Conservation (phyloP, 2,329 filamentous ascomycete species). For the Alternaria sp. region DNA sequence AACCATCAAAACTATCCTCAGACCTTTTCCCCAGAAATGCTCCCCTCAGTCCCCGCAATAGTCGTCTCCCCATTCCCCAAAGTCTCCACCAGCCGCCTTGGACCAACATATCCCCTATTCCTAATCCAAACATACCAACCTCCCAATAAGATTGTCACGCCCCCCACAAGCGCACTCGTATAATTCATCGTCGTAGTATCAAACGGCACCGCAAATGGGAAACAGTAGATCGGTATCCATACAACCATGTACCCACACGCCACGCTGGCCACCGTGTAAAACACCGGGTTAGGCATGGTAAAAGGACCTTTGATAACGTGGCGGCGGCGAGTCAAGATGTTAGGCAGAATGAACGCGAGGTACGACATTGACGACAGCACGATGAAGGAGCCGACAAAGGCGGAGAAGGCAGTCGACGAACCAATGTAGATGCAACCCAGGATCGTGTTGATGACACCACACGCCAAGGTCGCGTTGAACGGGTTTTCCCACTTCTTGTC, state of each 20-base stretch:
- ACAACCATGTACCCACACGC: conserved; percentile 67
- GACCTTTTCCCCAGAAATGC: background rate
- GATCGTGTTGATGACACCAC: conserved; percentile 61
- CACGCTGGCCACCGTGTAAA: conserved; percentile 61
- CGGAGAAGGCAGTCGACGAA: conserved; percentile 72
- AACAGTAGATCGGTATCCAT: conserved; percentile 72
- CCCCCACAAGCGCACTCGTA: conserved; percentile 61
- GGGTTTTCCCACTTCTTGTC: conserved; percentile 59
- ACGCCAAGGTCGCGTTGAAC: conserved; percentile 64
- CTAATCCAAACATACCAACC: conserved; percentile 55
- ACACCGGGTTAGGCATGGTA: conserved; percentile 55
- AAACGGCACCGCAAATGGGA: conserved; percentile 58
- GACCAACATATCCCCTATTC: conserved; percentile 52
- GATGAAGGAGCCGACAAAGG: conserved; percentile 69
- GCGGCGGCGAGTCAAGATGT: conserved; percentile 51
- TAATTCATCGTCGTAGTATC: conserved; percentile 64
- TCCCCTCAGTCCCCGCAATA: background rate
- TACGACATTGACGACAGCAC: conserved; percentile 67
- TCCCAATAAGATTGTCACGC: conserved; percentile 60
- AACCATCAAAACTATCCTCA: background rate
- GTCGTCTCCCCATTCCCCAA: conserved; percentile 19
- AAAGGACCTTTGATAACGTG: conserved; percentile 67
- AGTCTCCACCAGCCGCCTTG: conserved; percentile 37
- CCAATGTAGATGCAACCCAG: conserved; percentile 72
- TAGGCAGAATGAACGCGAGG: conserved; percentile 68